Base-by-base conservation (phyloP, 129 eudicot species). In the Artemisia annua region DNA sequence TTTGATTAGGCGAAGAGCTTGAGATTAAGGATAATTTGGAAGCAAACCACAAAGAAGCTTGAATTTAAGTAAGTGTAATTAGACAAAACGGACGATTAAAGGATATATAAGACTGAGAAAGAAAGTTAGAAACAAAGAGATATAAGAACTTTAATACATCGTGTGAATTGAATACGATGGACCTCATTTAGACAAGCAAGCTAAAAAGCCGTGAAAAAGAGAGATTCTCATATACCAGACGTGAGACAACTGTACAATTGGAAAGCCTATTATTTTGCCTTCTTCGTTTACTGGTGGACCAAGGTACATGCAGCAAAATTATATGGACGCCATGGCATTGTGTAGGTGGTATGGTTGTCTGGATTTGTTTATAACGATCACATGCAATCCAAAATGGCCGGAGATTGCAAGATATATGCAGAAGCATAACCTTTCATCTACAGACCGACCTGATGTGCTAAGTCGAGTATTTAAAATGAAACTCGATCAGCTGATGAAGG, bases 41-140 rank as follows among this genome's bases (percentile, higher is more conserved):
- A n/a, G 28, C 18, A 50, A 19, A 66, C 51, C 57, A n/a, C 62
- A 49, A 69, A 61, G 22, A 32, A 62, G 63, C 59, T 39, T 22
- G 24, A 67, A 67, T 75, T 44, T 26, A 58, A 48, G 48, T 20
- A 48, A 60, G 69, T 30, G 30, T 48, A 60, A 18, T 68, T 24
- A 14, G 48, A 28, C 32, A 28, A 28, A 28, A 3, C 5, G 32
- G 0, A 28, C 5, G 49, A 75, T 4, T 7, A 66, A 43, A 11
- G n/a, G 26, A 66, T 26, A 24, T 67, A 18, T 46, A 52, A 30
- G 57, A 57, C n/a, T n/a, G 17, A 28, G 56, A 32, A 26, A 13
- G 19, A 48, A 59, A 15, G 46, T 2, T 7, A 12, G 52, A 63
- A 35, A 46, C 63, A 12, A 16, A 74, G 64, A 51, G 46, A 53